Percentiles rank a stretch among this genome's conserved stretches.
Conservation (phyloP, 2,329 filamentous ascomycete species). For the Stagonosporopsis chrysanthemi region DNA sequence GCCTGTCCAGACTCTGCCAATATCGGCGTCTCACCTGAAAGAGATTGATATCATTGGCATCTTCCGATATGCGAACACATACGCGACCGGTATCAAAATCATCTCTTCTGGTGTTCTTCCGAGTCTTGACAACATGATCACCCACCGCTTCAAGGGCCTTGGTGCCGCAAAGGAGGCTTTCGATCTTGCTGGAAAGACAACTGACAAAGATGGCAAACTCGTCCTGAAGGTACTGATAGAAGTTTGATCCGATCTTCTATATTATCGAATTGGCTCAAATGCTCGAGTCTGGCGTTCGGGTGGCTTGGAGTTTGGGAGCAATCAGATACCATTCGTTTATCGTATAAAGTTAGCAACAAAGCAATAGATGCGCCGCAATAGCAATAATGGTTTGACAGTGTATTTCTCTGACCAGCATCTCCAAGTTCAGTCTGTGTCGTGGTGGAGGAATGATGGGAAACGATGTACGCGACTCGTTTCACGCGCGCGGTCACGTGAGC, state of each 20-base stretch:
- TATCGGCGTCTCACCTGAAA: slow-evolving; percentile 62
- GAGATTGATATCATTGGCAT: slow-evolving; percentile 66
- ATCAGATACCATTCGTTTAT: slow-evolving; percentile 16
- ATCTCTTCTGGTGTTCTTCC: slow-evolving; percentile 59
- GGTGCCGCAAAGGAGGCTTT: slow-evolving; percentile 61
- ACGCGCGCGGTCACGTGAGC: neutral
- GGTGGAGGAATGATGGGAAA: neutral
- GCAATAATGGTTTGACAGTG: neutral
- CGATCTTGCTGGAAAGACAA: slow-evolving; percentile 58
- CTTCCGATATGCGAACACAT: slow-evolving; percentile 63
- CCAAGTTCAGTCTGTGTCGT: neutral
- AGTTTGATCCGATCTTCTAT: slow-evolving; percentile 22
- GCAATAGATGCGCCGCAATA: neutral
- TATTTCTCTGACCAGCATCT: neutral
- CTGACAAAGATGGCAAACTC: slow-evolving; percentile 60
- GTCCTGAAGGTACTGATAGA: slow-evolving; percentile 60
- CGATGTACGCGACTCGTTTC: neutral
- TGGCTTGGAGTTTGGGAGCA: neutral
- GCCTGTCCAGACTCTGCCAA: slow-evolving; percentile 61
- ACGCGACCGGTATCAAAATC: slow-evolving; percentile 62
- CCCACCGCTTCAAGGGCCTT: slow-evolving; percentile 58
- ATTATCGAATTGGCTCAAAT: neutral
- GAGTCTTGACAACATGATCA: slow-evolving; percentile 61
- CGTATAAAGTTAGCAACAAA: neutral
- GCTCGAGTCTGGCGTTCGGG: slow-evolving; percentile 6